Conservation (phyloP, 2,329 filamentous ascomycete species). For the Aureobasidium sp. region DNA sequence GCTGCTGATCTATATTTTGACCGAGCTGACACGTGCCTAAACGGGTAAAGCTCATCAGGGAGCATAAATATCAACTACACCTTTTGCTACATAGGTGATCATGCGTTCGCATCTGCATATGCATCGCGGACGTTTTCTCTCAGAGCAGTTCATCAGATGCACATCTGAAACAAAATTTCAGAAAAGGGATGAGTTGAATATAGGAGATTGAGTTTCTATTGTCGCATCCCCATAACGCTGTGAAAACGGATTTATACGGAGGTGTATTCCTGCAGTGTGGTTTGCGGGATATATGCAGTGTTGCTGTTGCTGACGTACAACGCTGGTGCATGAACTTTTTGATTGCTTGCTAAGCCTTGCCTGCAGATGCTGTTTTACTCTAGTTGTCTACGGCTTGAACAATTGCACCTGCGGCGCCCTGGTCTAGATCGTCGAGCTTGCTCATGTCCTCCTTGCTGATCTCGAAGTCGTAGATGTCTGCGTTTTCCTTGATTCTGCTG, state of each 20-base stretch:
- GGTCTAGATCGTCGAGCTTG: constrained; percentile 41
- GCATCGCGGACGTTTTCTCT: no score
- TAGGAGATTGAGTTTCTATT: no score
- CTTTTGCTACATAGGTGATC: no score
- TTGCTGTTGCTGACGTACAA: background rate
- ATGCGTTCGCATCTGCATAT: no score
- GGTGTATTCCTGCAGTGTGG: background rate
- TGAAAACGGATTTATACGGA: background rate
- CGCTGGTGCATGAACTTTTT: background rate
- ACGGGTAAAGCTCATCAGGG: background rate
- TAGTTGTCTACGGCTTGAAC: constrained; percentile 25
- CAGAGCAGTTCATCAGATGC: no score
- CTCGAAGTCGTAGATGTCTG: constrained; percentile 52
- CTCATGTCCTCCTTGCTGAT: constrained; percentile 50
- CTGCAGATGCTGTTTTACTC: background rate
- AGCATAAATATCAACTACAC: no score
- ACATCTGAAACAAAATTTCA: no score
- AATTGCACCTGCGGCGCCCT: constrained; percentile 23
- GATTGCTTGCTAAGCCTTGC: background rate
- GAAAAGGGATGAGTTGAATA: no score
- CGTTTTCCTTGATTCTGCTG: constrained; percentile 58
- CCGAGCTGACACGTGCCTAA: background rate
- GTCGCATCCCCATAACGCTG: background rate
- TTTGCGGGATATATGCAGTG: background rate
- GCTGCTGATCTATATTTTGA: background rate